Evolutionary conservation across 768 basidiomycete species (phyloP), one percentile per base, ranked within the genome.

Genomic region (Pleurotus cornucopiae): DNA sequence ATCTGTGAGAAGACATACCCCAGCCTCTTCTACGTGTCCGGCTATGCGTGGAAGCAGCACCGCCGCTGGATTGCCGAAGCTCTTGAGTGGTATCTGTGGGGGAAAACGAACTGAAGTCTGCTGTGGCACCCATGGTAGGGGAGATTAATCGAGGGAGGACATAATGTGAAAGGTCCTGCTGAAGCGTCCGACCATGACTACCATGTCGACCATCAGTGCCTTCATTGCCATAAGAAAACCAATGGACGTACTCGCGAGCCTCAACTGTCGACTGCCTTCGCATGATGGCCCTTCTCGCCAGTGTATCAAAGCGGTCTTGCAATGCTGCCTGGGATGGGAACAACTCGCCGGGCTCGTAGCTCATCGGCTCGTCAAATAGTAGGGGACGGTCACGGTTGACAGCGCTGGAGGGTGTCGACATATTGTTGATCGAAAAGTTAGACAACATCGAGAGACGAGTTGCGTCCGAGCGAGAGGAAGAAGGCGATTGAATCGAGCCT

Each of bases 351-450:
- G 59, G 58, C 16, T 64, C 49, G 58, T 72, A 72, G 58, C 71
- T 75, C 11, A 64, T 57, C 4, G 74, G 75, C 58, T 77, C 76
- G 21, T 75, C 73, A 52, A 76, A 76, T 11, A 76, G 62, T 7
- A 76, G 65, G 38, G 72, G 69, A 5, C 70, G 67, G 11, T 64
- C 61, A n/a, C 64, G 60, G 39, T 66, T 55, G 18, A 62, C 54
- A 21, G 67, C 64, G 5, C 73, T 71, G 11, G 64, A 58, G 11
- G 75, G 74, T 9, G 71, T 73, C 12, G 72, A 53, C 18, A 76
- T 57, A 55, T 75, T 76, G 45, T 73, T 71, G 4, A 76, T 67
- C 7, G 73, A 72, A 43, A 77, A 65, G 61, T 72, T 75, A 14
- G 76, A 77, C 34, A 78, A 63, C 46, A 74, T 58, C 14, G 76